Evolutionary conservation across 805 yeast species (phyloP).

Genomic region (Suhomyces sp.): DNA sequence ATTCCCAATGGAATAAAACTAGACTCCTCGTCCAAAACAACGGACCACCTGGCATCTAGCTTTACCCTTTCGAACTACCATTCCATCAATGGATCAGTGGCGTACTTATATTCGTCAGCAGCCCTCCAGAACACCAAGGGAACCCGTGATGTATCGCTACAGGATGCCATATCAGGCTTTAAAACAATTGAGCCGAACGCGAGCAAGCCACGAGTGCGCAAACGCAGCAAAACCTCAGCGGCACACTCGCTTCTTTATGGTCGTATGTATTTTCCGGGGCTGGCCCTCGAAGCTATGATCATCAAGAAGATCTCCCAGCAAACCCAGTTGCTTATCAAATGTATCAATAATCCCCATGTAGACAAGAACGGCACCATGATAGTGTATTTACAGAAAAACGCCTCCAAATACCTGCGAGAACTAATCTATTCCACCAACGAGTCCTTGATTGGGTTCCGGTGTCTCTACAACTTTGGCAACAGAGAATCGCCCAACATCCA

Average conservation of each 20-base stretch:
- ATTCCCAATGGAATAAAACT: constrained; percentile 67
- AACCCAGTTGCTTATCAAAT: constrained; percentile 67
- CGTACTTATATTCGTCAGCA: constrained; percentile 72
- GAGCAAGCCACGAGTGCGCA: constrained; percentile 2
- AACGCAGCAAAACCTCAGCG: neutral
- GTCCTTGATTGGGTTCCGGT: constrained; percentile 74
- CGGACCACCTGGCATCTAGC: constrained; percentile 68
- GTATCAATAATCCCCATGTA: constrained; percentile 64
- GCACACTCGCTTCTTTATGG: constrained; percentile 64
- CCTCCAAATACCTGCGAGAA: constrained; percentile 65
- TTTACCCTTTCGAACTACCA: constrained; percentile 64
- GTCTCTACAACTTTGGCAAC: constrained; percentile 61
- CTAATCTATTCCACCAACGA: constrained; percentile 81
- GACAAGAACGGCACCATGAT: constrained; percentile 58
- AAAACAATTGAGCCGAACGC: constrained; percentile 49
- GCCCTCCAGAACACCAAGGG: constrained; percentile 51
- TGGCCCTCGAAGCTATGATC: constrained; percentile 82
- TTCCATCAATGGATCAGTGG: constrained; percentile 72
- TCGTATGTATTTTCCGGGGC: constrained; percentile 82
- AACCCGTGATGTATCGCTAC: constrained; percentile 53
- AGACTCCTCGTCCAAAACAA: constrained; percentile 65
- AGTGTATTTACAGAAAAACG: constrained; percentile 66
- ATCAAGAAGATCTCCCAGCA: constrained; percentile 57
- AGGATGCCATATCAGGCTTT: constrained; percentile 69
- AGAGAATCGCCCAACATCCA: constrained; percentile 6